Percentiles rank a stretch among this genome's conserved stretches.
Conservation (phyloP, 805 yeast species). For the Cyberlindnera xishuangbannaensis region DNA sequence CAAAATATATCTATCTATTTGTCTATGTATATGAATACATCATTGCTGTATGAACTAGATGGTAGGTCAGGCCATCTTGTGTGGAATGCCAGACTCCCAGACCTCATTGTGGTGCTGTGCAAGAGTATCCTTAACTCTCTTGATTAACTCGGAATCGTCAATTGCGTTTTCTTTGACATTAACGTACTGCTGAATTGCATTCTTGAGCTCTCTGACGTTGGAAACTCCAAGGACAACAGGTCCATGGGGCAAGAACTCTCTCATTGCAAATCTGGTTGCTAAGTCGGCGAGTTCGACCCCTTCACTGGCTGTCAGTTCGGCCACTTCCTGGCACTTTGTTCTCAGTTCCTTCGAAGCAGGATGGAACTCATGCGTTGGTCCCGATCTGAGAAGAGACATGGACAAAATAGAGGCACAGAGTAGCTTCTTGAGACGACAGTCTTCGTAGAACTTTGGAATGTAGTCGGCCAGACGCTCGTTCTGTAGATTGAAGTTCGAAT, state of each 20-base stretch:
- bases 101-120: conserved; percentile 57
- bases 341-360: conserved; percentile 65
- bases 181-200: conserved; percentile 56
- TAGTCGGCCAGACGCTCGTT: conserved; percentile 49
- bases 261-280: conserved; percentile 70
- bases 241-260: conserved; percentile 36
- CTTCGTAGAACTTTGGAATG: conserved; percentile 41
- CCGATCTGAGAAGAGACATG: conserved; percentile 77
- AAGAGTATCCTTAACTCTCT: conserved; percentile 39
- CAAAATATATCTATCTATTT: too few species aligned
- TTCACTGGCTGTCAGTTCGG: conserved; percentile 33
- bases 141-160: conserved; percentile 29
- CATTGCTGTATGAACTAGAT: too few species aligned
- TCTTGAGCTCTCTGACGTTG: conserved; percentile 51
- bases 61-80: too few species aligned
- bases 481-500: conserved; percentile 79
- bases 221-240: conserved; percentile 75
- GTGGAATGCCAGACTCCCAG: conserved; percentile 52
- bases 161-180: conserved; percentile 30
- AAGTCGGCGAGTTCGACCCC: conserved; percentile 71
- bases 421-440: conserved; percentile 52
- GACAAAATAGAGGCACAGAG: conserved; percentile 81
- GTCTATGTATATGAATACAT: too few species aligned
- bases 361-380: conserved; percentile 67
- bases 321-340: conserved; percentile 32